These are phyloP conservation scores for Delitschia confertaspora DNA, from an alignment of 495 filamentous ascomycete genomes.

Conservation along the genomic window DNA sequence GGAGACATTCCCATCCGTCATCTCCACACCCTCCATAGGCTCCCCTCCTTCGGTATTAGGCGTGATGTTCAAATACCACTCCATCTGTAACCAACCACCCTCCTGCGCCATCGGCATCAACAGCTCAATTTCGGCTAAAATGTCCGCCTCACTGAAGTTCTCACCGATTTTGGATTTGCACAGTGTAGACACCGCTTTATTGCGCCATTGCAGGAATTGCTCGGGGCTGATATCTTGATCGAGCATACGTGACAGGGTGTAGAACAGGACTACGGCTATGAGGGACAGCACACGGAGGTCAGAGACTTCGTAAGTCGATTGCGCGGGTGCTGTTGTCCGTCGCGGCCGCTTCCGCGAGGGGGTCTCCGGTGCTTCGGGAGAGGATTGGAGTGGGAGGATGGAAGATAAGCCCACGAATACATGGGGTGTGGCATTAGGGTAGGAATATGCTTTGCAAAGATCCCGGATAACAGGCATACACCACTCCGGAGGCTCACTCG, in stretches of 20 bases:
- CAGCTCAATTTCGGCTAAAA: slow-evolving; percentile 20
- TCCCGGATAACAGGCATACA: slow-evolving; percentile 55
- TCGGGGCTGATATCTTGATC: slow-evolving; percentile 35
- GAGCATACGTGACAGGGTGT: slow-evolving; percentile 38
- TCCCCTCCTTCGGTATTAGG: slow-evolving; percentile 26
- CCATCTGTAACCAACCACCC: slow-evolving; percentile 31
- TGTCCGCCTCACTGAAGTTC: slow-evolving; percentile 6
- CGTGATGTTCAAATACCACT: slow-evolving; percentile 31
- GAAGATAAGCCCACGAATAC: slow-evolving; percentile 55
- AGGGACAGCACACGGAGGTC: slow-evolving; percentile 41
- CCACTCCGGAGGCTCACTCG: slow-evolving; percentile 47
- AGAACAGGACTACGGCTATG: slow-evolving; percentile 62
- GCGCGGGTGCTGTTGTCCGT: slow-evolving; percentile 6
- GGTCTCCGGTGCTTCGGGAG: slow-evolving; percentile 4
- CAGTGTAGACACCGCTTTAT: slow-evolving; percentile 32
- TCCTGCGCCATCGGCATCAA: slow-evolving; percentile 27
- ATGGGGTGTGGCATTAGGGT: slow-evolving; percentile 51
- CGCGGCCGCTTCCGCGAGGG: slow-evolving; percentile 16
- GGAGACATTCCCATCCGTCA: slow-evolving; percentile 21
- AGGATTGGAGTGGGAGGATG: slow-evolving; percentile 30
- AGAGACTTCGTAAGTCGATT: slow-evolving; percentile 7
- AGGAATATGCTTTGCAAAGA: slow-evolving; percentile 55
- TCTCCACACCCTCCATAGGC: slow-evolving; percentile 34
- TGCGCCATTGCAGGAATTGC: slow-evolving; percentile 36
- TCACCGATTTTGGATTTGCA: slow-evolving; percentile 1